These are phyloP conservation scores for Chalaropsis ovoidea DNA, from an alignment of 2,329 filamentous ascomycete genomes.

Conservation along the genomic window DNA sequence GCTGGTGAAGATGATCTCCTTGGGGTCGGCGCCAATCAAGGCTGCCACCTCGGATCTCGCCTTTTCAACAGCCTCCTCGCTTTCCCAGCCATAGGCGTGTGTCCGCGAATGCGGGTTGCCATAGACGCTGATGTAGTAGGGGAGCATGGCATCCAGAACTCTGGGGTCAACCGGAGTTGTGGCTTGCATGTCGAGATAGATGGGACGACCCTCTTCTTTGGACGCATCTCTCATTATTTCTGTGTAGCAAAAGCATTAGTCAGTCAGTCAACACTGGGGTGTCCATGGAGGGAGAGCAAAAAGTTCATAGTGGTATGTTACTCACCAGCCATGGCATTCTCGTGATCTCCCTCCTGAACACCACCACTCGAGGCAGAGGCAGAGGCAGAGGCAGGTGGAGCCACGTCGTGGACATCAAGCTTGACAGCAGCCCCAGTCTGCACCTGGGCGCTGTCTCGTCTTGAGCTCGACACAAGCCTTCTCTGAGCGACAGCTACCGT, in stretches of 20 bases:
- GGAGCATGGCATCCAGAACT: conserved; percentile 93
- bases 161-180: conserved; percentile 91
- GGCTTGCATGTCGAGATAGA: conserved; percentile 97
- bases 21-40: conserved; percentile 86
- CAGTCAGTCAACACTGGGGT: conserved; percentile 1
- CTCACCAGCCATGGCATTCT: conserved; percentile 25
- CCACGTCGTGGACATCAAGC: conserved; percentile 62
- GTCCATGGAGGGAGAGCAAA: conserved; percentile 29
- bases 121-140: conserved; percentile 84
- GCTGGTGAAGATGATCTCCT: conserved; percentile 98
- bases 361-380: background rate
- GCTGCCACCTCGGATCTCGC: conserved; percentile 73
- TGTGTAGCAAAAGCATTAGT: conserved; percentile 28
- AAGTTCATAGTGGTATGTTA: conserved; percentile 20
- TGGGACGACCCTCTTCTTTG: conserved; percentile 85
- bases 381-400: conserved; percentile 1
- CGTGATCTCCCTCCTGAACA: conserved; percentile 23
- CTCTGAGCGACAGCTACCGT: conserved; percentile 31
- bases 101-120: conserved; percentile 96
- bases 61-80: conserved; percentile 82
- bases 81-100: conserved; percentile 98
- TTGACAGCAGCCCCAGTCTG: conserved; percentile 74
- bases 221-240: conserved; percentile 85
- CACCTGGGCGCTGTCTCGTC: conserved; percentile 69
- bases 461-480: conserved; percentile 75